phyloP scores from a whole-genome alignment of 1,284 basidiomycete genomes.

The Papiliotrema flavescens region DNA sequence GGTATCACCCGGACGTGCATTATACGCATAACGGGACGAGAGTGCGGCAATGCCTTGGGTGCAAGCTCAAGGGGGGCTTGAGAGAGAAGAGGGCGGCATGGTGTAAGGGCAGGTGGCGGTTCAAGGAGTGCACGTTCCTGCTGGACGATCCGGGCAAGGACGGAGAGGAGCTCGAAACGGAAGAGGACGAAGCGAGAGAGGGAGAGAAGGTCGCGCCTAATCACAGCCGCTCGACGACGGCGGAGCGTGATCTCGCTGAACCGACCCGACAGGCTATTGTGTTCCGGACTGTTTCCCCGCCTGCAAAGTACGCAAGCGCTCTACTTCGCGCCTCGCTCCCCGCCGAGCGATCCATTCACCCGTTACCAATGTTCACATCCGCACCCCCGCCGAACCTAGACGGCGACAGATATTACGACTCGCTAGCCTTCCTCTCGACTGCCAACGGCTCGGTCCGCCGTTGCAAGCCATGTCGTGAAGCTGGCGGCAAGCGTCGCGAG shows the following conservation, averaged over 20 bases:
- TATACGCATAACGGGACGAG: background rate
- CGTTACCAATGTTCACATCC: no score
- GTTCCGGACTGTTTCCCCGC: no score
- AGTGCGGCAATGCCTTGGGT: background rate
- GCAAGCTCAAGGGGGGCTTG: background rate
- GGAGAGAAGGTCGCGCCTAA: no score
- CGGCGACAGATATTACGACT: background rate
- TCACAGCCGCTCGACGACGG: no score
- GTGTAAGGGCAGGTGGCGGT: conserved; percentile 1
- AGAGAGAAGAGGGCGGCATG: background rate
- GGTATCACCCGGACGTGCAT: background rate
- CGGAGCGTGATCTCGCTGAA: no score
- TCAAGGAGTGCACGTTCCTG: background rate
- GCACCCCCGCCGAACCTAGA: background rate
- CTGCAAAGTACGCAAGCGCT: no score
- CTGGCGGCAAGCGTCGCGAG: conserved; percentile 10
- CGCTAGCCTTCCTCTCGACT: background rate
- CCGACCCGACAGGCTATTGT: no score
- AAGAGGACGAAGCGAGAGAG: no score
- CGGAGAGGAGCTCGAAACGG: background rate
- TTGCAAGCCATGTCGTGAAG: conserved; percentile 10
- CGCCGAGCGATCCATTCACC: no score
- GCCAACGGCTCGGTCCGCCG: background rate
- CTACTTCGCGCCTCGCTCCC: no score
- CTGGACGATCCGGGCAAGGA: background rate